Conservation (phyloP, 73 alveolate species). For the Effrenium voratum region DNA sequence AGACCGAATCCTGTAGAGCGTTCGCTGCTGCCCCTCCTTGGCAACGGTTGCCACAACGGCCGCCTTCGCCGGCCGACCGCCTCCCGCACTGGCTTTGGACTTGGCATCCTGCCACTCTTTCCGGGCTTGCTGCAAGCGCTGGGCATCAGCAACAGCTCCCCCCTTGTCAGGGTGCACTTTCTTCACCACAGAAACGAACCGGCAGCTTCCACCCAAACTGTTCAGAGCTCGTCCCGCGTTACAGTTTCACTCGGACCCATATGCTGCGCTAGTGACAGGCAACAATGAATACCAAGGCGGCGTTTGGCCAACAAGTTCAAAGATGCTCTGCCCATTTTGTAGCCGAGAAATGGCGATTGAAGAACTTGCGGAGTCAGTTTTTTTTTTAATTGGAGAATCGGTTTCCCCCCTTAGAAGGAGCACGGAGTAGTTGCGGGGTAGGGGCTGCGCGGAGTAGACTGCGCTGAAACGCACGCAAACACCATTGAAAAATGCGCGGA, state of each 20-base stretch:
- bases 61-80: background rate
- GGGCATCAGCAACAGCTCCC: background rate
- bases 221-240: background rate
- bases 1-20: background rate
- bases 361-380: no score
- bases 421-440: no score
- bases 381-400: no score
- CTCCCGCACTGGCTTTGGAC: background rate
- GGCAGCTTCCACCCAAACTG: background rate
- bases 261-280: background rate
- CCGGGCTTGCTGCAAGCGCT: background rate
- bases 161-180: background rate
- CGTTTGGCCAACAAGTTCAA: background rate
- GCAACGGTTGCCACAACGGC: background rate
- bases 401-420: no score
- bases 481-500: no score
- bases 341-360: no score
- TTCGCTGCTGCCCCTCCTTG: background rate
- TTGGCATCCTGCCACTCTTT: background rate
- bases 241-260: background rate
- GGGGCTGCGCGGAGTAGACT: no score
- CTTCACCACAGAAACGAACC: background rate
- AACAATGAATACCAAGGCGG: background rate
- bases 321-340: no score
- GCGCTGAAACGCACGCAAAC: no score